These are phyloP conservation scores for Kodamaea leandrae DNA, from an alignment of 805 yeast genomes.

Conservation along the genomic window DNA sequence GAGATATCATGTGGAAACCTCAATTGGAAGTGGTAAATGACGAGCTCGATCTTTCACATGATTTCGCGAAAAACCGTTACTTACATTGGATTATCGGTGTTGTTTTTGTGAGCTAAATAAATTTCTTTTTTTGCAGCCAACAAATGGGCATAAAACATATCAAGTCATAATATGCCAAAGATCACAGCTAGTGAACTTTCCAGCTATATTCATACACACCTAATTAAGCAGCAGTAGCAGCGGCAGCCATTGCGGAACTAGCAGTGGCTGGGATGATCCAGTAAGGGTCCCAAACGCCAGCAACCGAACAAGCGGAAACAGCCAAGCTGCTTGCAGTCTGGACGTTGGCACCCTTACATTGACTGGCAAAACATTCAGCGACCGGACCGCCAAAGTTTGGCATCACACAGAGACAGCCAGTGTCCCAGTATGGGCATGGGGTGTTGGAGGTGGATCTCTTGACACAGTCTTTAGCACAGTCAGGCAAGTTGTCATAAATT, in stretches of 20 bases:
- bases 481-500: slow-evolving; percentile 31
- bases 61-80: no score
- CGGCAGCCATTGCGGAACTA: not conserved
- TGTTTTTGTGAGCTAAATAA: no score
- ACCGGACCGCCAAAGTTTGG: slow-evolving; percentile 25
- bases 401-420: slow-evolving; percentile 44
- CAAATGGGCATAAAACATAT: no score
- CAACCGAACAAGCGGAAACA: slow-evolving; percentile 34
- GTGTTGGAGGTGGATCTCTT: slow-evolving; percentile 27
- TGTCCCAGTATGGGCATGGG: slow-evolving; percentile 46
- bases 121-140: no score
- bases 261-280: slow-evolving; percentile 27
- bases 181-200: no score
- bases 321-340: slow-evolving; percentile 1
- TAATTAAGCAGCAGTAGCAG: slow-evolving; percentile 2
- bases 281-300: slow-evolving; percentile 31
- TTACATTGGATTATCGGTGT: no score
- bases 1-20: no score
- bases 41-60: no score
- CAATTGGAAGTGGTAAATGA: no score
- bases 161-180: no score
- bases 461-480: slow-evolving; percentile 37
- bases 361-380: slow-evolving; percentile 1
- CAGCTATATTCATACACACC: no score
- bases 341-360: slow-evolving; percentile 1